Evolutionary conservation across 495 filamentous ascomycete species (phyloP).

Genomic region (Chaetomium cochliodes): DNA sequence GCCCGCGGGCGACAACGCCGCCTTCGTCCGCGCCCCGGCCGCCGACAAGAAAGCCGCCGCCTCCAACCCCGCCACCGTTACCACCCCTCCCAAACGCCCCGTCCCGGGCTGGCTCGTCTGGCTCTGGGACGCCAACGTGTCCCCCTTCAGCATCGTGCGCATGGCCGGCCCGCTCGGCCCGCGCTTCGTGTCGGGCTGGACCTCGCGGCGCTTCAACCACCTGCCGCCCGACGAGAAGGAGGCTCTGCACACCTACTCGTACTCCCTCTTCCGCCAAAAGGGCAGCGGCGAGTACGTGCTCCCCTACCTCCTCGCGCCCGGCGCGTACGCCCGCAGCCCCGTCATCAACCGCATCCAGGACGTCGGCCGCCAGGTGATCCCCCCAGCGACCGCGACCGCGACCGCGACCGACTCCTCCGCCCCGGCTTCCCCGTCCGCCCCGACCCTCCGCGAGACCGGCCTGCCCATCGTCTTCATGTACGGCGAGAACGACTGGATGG

Average conservation of each 20-base stretch:
- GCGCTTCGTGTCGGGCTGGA: slow-evolving; percentile 92
- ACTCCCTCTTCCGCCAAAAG: slow-evolving; percentile 86
- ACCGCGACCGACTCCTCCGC: slow-evolving; percentile 25
- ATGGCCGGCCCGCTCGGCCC: slow-evolving; percentile 91
- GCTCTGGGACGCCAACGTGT: slow-evolving; percentile 96
- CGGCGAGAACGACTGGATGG: slow-evolving; percentile 98
- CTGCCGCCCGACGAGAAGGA: slow-evolving; percentile 77
- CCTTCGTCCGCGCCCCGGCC: slow-evolving; percentile 23
- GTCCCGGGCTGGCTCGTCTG: slow-evolving; percentile 82
- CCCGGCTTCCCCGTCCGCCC: too few species aligned
- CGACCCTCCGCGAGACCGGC: slow-evolving; percentile 61
- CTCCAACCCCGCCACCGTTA: slow-evolving; percentile 24
- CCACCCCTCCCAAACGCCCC: slow-evolving; percentile 50
- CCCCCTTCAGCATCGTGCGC: slow-evolving; percentile 86
- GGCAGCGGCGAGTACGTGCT: slow-evolving; percentile 96
- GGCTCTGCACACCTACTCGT: slow-evolving; percentile 86
- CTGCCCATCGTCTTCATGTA: slow-evolving; percentile 90
- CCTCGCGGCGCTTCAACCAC: slow-evolving; percentile 84
- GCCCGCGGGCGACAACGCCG: slow-evolving; percentile 24
- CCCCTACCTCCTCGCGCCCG: slow-evolving; percentile 87
- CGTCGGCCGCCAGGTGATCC: slow-evolving; percentile 67
- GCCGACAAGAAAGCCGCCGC: slow-evolving; percentile 33
- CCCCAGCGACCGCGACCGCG: slow-evolving; percentile 30
- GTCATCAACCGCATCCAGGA: slow-evolving; percentile 81
- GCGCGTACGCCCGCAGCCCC: slow-evolving; percentile 86